These are phyloP conservation scores for Lyophyllum semitale DNA, from an alignment of 768 basidiomycete genomes.

Conservation along the genomic window DNA sequence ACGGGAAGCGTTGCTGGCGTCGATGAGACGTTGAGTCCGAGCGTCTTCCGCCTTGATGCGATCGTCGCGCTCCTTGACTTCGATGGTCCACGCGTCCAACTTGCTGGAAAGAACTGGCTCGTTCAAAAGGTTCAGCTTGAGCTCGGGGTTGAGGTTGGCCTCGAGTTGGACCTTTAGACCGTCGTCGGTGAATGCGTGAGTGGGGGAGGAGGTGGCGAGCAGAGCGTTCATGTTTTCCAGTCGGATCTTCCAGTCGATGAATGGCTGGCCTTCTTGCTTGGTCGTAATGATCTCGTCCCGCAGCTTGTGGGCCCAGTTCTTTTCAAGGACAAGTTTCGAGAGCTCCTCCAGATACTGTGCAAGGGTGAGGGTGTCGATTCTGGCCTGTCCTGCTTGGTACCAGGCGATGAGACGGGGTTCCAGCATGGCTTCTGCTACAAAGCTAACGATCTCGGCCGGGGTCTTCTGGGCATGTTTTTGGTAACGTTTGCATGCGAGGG, in stretches of 20 bases:
- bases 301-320: slow-evolving; percentile 5
- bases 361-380: slow-evolving; percentile 18
- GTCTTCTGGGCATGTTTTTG: slow-evolving; percentile 14
- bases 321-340: background rate
- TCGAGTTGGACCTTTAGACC: slow-evolving; percentile 12
- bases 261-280: slow-evolving; percentile 8
- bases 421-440: slow-evolving; percentile 19
- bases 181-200: slow-evolving; percentile 4
- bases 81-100: background rate
- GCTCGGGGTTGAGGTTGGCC: slow-evolving; percentile 7
- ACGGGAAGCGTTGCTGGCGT: background rate
- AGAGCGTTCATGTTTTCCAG: slow-evolving; percentile 20
- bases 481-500: slow-evolving; percentile 13
- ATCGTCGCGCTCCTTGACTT: slow-evolving; percentile 5
- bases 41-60: background rate
- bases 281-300: slow-evolving; percentile 6
- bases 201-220: slow-evolving; percentile 6
- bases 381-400: slow-evolving; percentile 12
- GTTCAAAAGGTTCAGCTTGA: slow-evolving; percentile 1
- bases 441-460: slow-evolving; percentile 10
- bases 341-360: slow-evolving; percentile 14
- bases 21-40: background rate
- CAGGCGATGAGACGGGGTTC: slow-evolving; percentile 14
- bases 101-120: background rate
- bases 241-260: slow-evolving; percentile 20